Evolutionary conservation across 108 stramenopile genomes (phyloP).

Genomic region (Cyclostephanos tholiformis): DNA sequence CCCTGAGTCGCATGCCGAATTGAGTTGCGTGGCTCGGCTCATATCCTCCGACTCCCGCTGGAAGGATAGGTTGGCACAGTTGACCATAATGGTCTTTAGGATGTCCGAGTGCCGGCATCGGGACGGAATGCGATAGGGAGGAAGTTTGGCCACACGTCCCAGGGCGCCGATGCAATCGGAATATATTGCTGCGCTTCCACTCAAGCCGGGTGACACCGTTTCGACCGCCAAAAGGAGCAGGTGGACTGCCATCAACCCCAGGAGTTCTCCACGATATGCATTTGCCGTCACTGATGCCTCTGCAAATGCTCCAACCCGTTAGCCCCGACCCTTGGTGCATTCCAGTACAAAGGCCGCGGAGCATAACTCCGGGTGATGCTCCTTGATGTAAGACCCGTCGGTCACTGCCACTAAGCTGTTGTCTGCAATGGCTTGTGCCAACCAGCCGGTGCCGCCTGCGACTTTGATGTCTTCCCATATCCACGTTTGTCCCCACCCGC

Average conservation of each 20-base stretch:
- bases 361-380: constrained; percentile 7
- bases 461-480: neutral
- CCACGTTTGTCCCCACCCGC: constrained; percentile 2
- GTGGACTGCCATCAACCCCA: constrained; percentile 23
- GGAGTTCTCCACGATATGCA: constrained; percentile 33
- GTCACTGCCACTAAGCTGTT: too few relatives aligned
- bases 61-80: too few relatives aligned
- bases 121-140: too few relatives aligned
- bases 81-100: too few relatives aligned
- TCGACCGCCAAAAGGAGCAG: constrained; percentile 11
- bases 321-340: constrained; percentile 7
- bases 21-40: too few relatives aligned
- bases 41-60: too few relatives aligned
- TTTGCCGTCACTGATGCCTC: constrained; percentile 8
- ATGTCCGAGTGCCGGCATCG: too few relatives aligned
- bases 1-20: too few relatives aligned
- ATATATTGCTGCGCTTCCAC: too few relatives aligned
- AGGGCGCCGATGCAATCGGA: too few relatives aligned
- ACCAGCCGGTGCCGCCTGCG: neutral
- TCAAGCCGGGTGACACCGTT: neutral
- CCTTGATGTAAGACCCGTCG: neutral
- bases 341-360: constrained; percentile 16
- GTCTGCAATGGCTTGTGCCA: neutral
- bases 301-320: constrained; percentile 10
- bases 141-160: too few relatives aligned